phyloP scores from a whole-genome alignment of 306 rosid species.

The Pyrus pyrifolia region DNA sequence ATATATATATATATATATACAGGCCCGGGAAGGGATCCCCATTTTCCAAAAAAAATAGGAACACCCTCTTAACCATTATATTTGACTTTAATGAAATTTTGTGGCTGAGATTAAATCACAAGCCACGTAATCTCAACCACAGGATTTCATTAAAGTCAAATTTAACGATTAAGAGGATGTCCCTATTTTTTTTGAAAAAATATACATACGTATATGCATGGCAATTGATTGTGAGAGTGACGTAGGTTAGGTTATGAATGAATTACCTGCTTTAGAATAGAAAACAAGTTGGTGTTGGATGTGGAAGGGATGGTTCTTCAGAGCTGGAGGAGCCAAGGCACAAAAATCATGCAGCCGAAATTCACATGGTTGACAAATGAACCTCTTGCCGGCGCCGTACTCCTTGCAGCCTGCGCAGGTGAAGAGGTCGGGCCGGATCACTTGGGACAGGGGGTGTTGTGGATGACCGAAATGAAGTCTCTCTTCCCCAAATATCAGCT shows the following conservation, averaged over 20 bases:
- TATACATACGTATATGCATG: not conserved
- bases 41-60: too few species aligned
- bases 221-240: not conserved
- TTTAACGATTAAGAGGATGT: too few species aligned
- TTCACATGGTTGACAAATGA: slow-evolving; percentile 58
- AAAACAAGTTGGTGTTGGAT: slow-evolving; percentile 57
- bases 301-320: slow-evolving; percentile 74
- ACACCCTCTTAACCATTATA: too few species aligned
- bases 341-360: slow-evolving; percentile 83
- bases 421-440: slow-evolving; percentile 46
- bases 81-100: too few species aligned
- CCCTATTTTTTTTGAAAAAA: too few species aligned
- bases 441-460: slow-evolving; percentile 46
- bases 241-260: too few species aligned
- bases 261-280: slow-evolving; percentile 56
- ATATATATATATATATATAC: too few species aligned
- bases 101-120: too few species aligned
- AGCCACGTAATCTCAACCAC: too few species aligned
- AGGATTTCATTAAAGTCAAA: too few species aligned
- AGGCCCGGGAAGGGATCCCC: too few species aligned
- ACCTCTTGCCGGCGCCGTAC: slow-evolving; percentile 73
- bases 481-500: slow-evolving; percentile 51
- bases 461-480: slow-evolving; percentile 66
- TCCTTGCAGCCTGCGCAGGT: slow-evolving; percentile 76
- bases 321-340: slow-evolving; percentile 63